Base-by-base conservation (phyloP, 176 grass and related monocot species). In the Leersia perrieri region DNA sequence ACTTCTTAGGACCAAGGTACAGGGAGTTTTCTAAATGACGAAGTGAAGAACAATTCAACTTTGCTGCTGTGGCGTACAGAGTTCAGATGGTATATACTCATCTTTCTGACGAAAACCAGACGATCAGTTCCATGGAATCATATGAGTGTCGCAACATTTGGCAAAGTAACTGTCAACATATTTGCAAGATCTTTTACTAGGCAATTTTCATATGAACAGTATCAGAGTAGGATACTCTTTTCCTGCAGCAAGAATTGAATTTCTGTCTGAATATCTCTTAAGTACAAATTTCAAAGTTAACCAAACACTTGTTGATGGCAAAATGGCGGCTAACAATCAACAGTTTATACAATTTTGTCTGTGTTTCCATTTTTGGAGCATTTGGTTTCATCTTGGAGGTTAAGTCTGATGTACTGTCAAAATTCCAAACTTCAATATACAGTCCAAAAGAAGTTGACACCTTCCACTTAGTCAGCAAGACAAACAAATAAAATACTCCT, bases 231-330 rank as follows among this genome's bases (percentile, higher is more conserved):
- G 30, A 8, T 31, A 11, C 71, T 85, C 3, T 29, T 64, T 51
- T 39, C 11, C 23, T 38, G 35, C 60, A 65, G 45, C 14, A 35
- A 13, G 14, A 34, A 13, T 41, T 58, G 11, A 62, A 51, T 2
- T 35, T 70, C 26, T 84, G 0, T 55, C 26, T 13, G 3, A 28
- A 33, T 65, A 72, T 36, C 14, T 66, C 4, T 73, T n/a, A 23
- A 41, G 26, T 33, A 60, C 45, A 71, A 70, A 32, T 64, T 89
- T 66, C 77, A 72, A 89, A 85, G 55, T 29, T 65, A 33, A 70
- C 40, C 42, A 14, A 35, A 76, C 76, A 42, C 40, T 33, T 69
- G 70, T 34, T 22, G 42, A 66, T 41, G 26, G 33, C 30, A 51
- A 1, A 14, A 36, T 35, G 14, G 44, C 40, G 18, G 26, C 14